phyloP scores from a whole-genome alignment of 1,284 basidiomycete genomes.

The Leccinum griseonigrum region DNA sequence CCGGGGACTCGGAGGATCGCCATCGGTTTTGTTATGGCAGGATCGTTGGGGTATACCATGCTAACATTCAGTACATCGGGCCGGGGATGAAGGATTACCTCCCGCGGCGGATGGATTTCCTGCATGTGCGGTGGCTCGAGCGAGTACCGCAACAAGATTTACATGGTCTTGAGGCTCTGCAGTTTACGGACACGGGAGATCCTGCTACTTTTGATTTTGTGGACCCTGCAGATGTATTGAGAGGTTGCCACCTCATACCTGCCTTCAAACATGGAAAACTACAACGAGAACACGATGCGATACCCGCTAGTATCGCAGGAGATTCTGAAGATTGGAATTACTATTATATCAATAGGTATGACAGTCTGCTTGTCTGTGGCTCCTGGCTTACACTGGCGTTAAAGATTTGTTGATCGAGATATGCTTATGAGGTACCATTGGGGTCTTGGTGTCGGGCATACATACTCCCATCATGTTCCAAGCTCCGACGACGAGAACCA shows the following conservation, averaged over 20 bases:
- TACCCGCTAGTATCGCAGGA: background rate
- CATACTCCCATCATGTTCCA: constrained; percentile 12
- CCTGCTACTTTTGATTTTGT: background rate
- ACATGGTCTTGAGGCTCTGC: background rate
- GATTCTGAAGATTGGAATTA: background rate
- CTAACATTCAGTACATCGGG: background rate
- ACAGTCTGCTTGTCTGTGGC: background rate
- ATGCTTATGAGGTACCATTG: constrained; percentile 4
- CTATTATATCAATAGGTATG: background rate
- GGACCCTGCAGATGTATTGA: background rate
- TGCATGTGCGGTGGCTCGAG: background rate
- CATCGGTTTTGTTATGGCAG: background rate
- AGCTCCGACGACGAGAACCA: background rate
- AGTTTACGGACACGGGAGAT: background rate
- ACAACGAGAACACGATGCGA: background rate
- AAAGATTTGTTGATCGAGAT: constrained; percentile 10
- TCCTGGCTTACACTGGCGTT: background rate
- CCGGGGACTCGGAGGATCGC: background rate
- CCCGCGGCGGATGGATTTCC: background rate
- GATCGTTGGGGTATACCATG: background rate
- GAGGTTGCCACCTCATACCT: background rate
- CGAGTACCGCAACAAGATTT: background rate
- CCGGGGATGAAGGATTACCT: background rate
- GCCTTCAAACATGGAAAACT: background rate
- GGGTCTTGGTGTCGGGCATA: constrained; percentile 7